These are phyloP conservation scores for Solanum piurae DNA, from an alignment of 257 asterid genomes.

Conservation along the genomic window DNA sequence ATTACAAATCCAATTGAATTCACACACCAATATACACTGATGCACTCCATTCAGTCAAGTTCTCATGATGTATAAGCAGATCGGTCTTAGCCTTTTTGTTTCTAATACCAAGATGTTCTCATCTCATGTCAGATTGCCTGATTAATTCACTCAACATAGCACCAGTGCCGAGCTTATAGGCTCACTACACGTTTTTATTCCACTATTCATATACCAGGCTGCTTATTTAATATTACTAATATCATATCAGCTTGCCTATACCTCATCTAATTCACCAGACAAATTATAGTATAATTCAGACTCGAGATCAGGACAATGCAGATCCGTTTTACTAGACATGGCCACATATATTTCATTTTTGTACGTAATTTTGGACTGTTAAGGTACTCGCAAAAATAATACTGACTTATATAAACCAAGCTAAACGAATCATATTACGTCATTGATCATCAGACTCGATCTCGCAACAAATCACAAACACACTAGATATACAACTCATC, in stretches of 20 bases:
- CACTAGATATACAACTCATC: not conserved
- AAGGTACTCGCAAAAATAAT: not conserved
- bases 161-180: not conserved
- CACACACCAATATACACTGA: not conserved
- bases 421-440: not conserved
- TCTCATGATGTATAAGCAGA: not conserved
- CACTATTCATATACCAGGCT: not conserved
- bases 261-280: not conserved
- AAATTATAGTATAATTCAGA: not conserved
- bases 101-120: not conserved
- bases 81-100: not conserved
- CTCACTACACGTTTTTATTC: not conserved
- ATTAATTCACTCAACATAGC: not conserved
- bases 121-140: not conserved
- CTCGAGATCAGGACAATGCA: not conserved
- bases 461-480: not conserved
- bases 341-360: not conserved
- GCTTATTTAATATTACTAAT: not conserved
- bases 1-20: not conserved
- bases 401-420: not conserved
- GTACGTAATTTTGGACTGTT: not conserved
- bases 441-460: not conserved
- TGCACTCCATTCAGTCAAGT: not conserved
- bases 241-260: not conserved
- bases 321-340: not conserved